Conservation (phyloP, 140 eudicot genomes). For the Erigeron philadelphicus region DNA sequence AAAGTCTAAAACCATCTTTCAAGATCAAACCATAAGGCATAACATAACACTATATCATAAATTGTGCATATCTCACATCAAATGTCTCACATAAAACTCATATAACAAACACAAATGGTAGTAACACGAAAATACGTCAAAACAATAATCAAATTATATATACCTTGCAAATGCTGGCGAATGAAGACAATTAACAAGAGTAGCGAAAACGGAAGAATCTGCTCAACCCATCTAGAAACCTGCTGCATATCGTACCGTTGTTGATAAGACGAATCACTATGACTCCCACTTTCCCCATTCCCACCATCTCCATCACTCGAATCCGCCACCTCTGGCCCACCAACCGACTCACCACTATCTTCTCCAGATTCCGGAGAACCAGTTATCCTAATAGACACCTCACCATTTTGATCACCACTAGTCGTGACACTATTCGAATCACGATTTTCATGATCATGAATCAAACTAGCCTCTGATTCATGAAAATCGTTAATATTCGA, state of each 20-base stretch:
- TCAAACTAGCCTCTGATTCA: constrained; percentile 28
- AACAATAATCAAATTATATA: not conserved
- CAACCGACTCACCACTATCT: constrained; percentile 27
- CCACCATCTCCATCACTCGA: constrained; percentile 35
- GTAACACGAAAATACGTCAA: not conserved
- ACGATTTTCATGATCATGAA: constrained; percentile 20
- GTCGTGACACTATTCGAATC: constrained; percentile 24
- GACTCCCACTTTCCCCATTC: constrained; percentile 33
- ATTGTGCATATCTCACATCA: not conserved
- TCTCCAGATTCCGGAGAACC: constrained; percentile 30
- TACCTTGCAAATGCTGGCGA: constrained; percentile 98
- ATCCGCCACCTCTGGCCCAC: constrained; percentile 33
- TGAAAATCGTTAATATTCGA: constrained; percentile 22
- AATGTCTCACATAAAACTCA: too few relatives aligned
- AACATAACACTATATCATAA: not conserved
- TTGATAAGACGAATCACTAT: constrained; percentile 48
- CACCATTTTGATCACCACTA: constrained; percentile 40
- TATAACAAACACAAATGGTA: constrained; percentile 1
- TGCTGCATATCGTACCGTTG: constrained; percentile 82
- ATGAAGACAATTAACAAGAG: constrained; percentile 73
- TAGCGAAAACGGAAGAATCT: constrained; percentile 79
- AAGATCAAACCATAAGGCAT: constrained; percentile 12
- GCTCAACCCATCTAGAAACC: constrained; percentile 79
- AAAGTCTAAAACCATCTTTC: constrained; percentile 11
- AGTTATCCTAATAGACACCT: constrained; percentile 68